Conservation (phyloP, 2,329 filamentous ascomycete genomes). For the Trichothecium sympodiale region DNA sequence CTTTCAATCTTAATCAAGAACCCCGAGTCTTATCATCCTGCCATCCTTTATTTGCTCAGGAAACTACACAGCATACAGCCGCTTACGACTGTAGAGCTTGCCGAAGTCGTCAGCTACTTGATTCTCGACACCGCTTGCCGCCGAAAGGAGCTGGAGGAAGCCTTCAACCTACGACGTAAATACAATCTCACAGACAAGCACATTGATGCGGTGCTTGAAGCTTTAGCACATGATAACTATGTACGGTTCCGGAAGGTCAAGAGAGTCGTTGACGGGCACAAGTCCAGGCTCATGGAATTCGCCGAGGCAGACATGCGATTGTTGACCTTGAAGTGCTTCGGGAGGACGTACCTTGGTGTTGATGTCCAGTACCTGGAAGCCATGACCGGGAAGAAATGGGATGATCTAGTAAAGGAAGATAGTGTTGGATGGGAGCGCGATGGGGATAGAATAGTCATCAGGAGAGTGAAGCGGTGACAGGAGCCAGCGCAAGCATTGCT, state of each 20-base stretch:
- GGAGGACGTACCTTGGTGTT: slow-evolving; percentile 66
- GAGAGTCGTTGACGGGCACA: slow-evolving; percentile 67
- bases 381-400: slow-evolving; percentile 60
- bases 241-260: slow-evolving; percentile 63
- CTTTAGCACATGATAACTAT: slow-evolving; percentile 75
- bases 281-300: slow-evolving; percentile 69
- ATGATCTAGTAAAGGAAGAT: slow-evolving; percentile 52
- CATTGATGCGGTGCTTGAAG: slow-evolving; percentile 56
- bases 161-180: slow-evolving; percentile 52
- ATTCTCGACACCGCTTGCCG: slow-evolving; percentile 85
- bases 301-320: slow-evolving; percentile 63
- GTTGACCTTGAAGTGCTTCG: slow-evolving; percentile 78
- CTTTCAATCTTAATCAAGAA: slow-evolving; percentile 71
- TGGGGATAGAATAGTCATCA: slow-evolving; percentile 64
- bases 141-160: slow-evolving; percentile 61
- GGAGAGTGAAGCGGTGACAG: slow-evolving; percentile 32
- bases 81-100: slow-evolving; percentile 59
- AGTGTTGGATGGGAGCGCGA: slow-evolving; percentile 80
- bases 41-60: slow-evolving; percentile 67
- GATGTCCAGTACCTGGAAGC: slow-evolving; percentile 59
- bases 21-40: slow-evolving; percentile 82
- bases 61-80: slow-evolving; percentile 57
- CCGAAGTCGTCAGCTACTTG: slow-evolving; percentile 70
- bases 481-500: background rate
- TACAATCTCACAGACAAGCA: slow-evolving; percentile 56